Evolutionary conservation across 2,329 filamentous ascomycete genomes (phyloP).

Genomic region (Monilinia laxa): DNA sequence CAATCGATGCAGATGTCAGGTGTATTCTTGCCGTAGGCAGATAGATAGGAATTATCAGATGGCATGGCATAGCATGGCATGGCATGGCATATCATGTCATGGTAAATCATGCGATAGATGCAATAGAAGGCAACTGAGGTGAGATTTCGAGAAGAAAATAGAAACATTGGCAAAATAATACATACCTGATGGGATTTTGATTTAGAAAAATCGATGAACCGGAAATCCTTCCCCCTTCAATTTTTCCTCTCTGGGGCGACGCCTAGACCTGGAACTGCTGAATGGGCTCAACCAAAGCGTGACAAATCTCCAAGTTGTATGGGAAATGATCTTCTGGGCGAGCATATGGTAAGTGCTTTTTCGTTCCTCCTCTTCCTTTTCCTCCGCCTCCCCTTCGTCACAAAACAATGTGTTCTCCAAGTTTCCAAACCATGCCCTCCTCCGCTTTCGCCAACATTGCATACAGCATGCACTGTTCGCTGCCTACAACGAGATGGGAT

Average conservation of each 20-base stretch:
- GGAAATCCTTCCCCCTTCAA: not conserved
- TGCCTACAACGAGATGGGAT: not conserved
- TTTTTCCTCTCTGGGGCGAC: not conserved
- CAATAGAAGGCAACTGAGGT: conserved; percentile 8
- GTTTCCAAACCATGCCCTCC: not conserved
- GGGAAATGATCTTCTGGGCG: conserved; percentile 15
- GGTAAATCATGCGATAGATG: conserved; percentile 16
- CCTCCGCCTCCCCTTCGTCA: not conserved
- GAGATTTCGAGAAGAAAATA: conserved; percentile 8
- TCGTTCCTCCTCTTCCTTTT: not conserved
- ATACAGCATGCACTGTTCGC: no score
- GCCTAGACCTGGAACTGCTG: conserved; percentile 1
- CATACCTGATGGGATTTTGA: not conserved
- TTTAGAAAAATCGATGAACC: not conserved
- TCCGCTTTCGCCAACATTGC: not conserved
- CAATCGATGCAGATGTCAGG: conserved; percentile 6
- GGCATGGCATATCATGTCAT: not conserved
- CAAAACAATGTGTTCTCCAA: not conserved
- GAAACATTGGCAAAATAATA: conserved; percentile 1
- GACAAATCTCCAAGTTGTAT: not conserved
- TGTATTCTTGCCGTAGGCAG: conserved; percentile 3
- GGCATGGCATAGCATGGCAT: not conserved
- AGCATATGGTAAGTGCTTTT: conserved; percentile 20
- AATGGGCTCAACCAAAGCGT: not conserved
- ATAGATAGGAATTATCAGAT: conserved; percentile 4